Evolutionary conservation across 2,329 filamentous ascomycete species (phyloP).

Genomic region (Myriosclerotinia duriaeana): DNA sequence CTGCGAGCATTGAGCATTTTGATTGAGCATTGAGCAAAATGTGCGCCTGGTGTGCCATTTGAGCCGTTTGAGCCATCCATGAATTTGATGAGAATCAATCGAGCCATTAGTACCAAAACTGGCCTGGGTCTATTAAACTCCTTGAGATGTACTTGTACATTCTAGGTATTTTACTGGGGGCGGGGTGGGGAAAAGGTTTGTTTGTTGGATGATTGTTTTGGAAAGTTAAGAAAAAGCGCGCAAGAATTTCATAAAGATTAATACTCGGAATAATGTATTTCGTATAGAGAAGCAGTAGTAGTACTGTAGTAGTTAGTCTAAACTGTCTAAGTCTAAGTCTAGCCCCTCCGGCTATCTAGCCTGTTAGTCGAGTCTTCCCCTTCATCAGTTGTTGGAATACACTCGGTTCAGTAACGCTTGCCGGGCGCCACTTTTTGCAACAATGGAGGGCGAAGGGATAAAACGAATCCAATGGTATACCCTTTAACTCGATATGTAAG

Average conservation of each 20-base stretch:
- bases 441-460: constrained; percentile 12
- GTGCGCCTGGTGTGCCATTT: constrained; percentile 25
- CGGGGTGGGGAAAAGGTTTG: constrained; percentile 17
- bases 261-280: constrained; percentile 10
- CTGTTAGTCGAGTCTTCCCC: constrained; percentile 4
- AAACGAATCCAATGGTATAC: constrained; percentile 12
- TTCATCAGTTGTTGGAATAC: constrained; percentile 15
- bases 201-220: constrained; percentile 19
- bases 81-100: constrained; percentile 8
- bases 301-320: not conserved
- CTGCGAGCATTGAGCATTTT: constrained; percentile 23
- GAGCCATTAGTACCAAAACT: constrained; percentile 16
- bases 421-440: constrained; percentile 20
- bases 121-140: constrained; percentile 12
- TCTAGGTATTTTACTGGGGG: constrained; percentile 22
- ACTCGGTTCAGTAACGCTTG: constrained; percentile 22
- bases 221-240: constrained; percentile 1
- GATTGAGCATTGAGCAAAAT: constrained; percentile 19
- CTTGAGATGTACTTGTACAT: constrained; percentile 14
- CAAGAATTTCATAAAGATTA: constrained; percentile 9
- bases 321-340: not conserved
- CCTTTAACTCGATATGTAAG: constrained; percentile 10
- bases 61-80: constrained; percentile 17
- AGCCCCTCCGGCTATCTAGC: constrained; percentile 18
- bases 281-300: not conserved